Evolutionary conservation across 2,329 filamentous ascomycete species (phyloP), one percentile per base, ranked within the genome.

Genomic region (Madurella mycetomatis): DNA sequence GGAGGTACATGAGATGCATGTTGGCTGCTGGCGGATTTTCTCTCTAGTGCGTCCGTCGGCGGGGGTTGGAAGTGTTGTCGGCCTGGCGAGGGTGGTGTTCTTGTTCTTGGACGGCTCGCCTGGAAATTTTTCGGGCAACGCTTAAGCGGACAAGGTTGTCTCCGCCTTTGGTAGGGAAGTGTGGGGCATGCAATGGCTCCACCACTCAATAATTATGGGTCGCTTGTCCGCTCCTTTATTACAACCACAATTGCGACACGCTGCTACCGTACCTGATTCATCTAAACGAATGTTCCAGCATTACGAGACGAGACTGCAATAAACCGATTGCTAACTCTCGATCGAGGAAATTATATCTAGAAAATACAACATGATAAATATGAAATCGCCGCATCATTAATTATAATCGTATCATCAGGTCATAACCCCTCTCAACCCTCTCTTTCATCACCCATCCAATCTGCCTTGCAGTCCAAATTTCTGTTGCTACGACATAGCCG

Each of bases 1-100:
- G 77, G 60, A 88, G 94, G 84, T 92, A 96, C 94, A 83, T 83
- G 55, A 83, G 70, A 82, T 83, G 80, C 80, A 83, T 83, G 9
- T 53, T 67, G 55, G 32, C 44, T 45, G 50, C 19, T 39, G 17
- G n/a, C n/a, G n/a, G n/a, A n/a, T n/a, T n/a, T n/a, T 19, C 18
- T n/a, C n/a, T 49, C 12, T 16, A 32, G 4, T 34, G 40, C n/a
- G 51, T 16, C 11, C 19, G 18, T 13, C 13, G 41, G 19, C 32
- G 30, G 34, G 40, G 15, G 32, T 44, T 44, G 11, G 31, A 41
- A 18, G 40, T 18, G 32, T 42, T 8, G 44, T 19, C 9, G 25
- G 4, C 5, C 37, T 9, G 37, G 13, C 11, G 19, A 17, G 44
- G 11, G 30, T 13, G 45, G 18, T 51, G 34, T 48, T 40, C 30